Base-by-base conservation (phyloP, 2,329 filamentous ascomycete species). In the Cyclaneusma minus region DNA sequence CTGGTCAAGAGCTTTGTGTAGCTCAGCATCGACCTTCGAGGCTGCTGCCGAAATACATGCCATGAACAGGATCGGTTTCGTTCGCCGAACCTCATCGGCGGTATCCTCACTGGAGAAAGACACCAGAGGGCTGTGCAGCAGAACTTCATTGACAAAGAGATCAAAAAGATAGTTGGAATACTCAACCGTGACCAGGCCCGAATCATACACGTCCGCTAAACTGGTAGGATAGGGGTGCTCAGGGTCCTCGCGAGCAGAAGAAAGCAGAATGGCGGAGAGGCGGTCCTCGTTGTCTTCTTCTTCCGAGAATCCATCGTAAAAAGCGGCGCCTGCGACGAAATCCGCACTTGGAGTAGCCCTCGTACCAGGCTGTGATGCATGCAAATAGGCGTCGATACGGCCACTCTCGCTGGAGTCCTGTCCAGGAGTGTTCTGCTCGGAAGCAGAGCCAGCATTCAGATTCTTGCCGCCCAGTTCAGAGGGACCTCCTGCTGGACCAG, bases 21-120 rank as follows among this genome's bases (percentile, higher is more conserved):
- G 38, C 3, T 48, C 42, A 8, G 40, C 32, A 43, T 44, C 43
- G 3, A 59, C 55, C 13, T 58, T 54, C 3, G 64, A 67, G 4
- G 71, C 61, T 3, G 73, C 63, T 3, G 68, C 71, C 0, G 73
- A 64, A 51, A 82, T 65, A 36, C 80, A 52, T 13, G 76, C 60
- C n/a, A 79, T 55, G 40, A 82, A 82, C 6, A 82, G 55, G 2
- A 66, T 56, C 2, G 77, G 77, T 42, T 65, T 71, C 2, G 55
- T 49, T 29, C 49, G 48, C 26, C 71, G 60, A 22, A 76, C 44
- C 27, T 70, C 59, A 8, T 55, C 52, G 2, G 57, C 61, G 2
- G 63, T 62, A 25, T 55, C 58, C 12, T 50, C 52, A 1, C 57
- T 43, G 0, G 64, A 55, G 31, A 78, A 67, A 15, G 72, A 51